Evolutionary conservation across 371 early-diverging fungal species (phyloP).

Genomic region (Phascolomyces articulosus): DNA sequence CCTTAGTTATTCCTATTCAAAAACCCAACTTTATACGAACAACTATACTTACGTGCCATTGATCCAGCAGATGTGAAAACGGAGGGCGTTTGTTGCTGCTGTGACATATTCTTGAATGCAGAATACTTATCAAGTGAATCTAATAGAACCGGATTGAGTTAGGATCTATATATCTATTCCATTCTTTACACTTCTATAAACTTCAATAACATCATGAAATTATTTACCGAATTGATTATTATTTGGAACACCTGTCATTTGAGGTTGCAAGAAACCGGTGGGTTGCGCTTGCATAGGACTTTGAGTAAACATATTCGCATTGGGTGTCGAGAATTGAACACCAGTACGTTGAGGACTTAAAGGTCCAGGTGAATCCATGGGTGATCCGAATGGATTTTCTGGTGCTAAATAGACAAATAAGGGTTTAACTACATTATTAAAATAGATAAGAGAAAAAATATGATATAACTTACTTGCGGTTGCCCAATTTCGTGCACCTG

Average conservation of each 20-base stretch:
- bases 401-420: constrained; percentile 32
- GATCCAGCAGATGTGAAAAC: constrained; percentile 28
- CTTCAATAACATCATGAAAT: too few species aligned
- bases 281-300: constrained; percentile 35
- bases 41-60: constrained; percentile 20
- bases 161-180: too few species aligned
- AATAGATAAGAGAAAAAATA: too few species aligned
- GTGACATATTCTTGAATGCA: constrained; percentile 1
- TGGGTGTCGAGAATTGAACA: constrained; percentile 49
- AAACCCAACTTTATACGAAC: background rate
- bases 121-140: constrained; percentile 1
- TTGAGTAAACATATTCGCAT: constrained; percentile 36
- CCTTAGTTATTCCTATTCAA: background rate
- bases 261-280: constrained; percentile 37
- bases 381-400: constrained; percentile 60
- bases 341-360: constrained; percentile 37
- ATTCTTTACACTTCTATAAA: too few species aligned
- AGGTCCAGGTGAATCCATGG: constrained; percentile 28
- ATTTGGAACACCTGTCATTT: constrained; percentile 44
- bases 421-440: too few species aligned
- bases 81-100: constrained; percentile 11
- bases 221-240: constrained; percentile 14
- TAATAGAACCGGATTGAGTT: background rate
- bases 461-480: constrained; percentile 45
- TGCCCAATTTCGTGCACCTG: constrained; percentile 56